Base-by-base conservation (phyloP, 768 basidiomycete species). In the Melanogaster broomeanus region DNA sequence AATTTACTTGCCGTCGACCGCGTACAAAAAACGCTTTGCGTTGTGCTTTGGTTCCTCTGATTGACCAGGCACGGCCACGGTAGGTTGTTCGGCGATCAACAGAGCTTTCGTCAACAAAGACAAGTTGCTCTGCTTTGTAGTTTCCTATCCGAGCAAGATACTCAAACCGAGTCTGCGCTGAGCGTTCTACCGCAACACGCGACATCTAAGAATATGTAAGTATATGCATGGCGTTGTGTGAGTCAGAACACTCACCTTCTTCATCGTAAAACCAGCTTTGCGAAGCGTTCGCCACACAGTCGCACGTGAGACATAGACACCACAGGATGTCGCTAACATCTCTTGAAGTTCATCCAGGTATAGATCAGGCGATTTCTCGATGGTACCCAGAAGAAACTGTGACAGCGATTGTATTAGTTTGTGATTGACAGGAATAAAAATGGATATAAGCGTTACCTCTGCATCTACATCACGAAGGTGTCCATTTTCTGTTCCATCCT, bases 91-190 rank as follows among this genome's bases (percentile, higher is more conserved):
- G 58, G 2, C 51, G 50, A 42, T 66, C 61, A 40, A 56, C 53
- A 6, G 61, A 22, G 35, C 60, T 63, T 42, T 66, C 61, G 37
- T 68, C 65, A 27, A 65, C 60, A 49, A 62, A 66, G 1, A 66
- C 65, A n/a, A n/a, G n/a, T n/a, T n/a, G n/a, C n/a, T n/a, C n/a
- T n/a, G n/a, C n/a, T n/a, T n/a, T n/a, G n/a, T n/a, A n/a, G n/a
- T n/a, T n/a, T n/a, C n/a, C n/a, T n/a, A n/a, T n/a, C n/a, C n/a
- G n/a, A n/a, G n/a, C n/a, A n/a, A n/a, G n/a, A 50, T 31, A 50
- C n/a, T 50, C 42, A 18, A 50, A 28, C 2, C 21, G 9, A 24
- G 43, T 50, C 9, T 37, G 21, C 24, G 11, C 42, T 1, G 28
- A 42, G 10, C 49, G 7, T 37, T 50, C 49, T 27, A n/a, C 21